Evolutionary conservation across 202 grass and related monocot genomes (phyloP).

Genomic region (Elaeis oleifera): DNA sequence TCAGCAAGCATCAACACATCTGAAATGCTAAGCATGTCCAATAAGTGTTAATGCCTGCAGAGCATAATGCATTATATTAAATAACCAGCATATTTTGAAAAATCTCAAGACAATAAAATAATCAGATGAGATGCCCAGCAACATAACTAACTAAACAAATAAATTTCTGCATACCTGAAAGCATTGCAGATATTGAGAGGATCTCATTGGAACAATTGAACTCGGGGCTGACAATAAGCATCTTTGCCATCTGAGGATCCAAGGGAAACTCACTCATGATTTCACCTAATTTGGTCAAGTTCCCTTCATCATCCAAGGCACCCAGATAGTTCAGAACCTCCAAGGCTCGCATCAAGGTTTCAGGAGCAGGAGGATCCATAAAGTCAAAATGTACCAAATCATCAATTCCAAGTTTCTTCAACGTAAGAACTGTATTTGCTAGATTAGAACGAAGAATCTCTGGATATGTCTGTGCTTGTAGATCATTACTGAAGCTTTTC

Average conservation of each 20-base stretch:
- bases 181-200: conserved; percentile 81
- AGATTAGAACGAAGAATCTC: conserved; percentile 89
- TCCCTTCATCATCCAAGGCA: conserved; percentile 84
- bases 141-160: neutral
- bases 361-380: conserved; percentile 89
- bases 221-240: conserved; percentile 86
- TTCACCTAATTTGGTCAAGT: conserved; percentile 76
- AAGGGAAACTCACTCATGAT: conserved; percentile 92
- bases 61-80: too few species aligned
- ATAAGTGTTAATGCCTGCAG: too few species aligned
- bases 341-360: conserved; percentile 81
- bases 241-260: conserved; percentile 93
- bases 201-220: conserved; percentile 99
- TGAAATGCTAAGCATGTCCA: too few species aligned
- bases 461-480: conserved; percentile 82
- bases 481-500: conserved; percentile 82
- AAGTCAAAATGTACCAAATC: conserved; percentile 96
- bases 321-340: conserved; percentile 89
- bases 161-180: conserved; percentile 51
- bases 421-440: conserved; percentile 74
- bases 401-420: conserved; percentile 95
- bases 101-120: conserved; percentile 2
- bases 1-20: too few species aligned
- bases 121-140: neutral
- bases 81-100: too few species aligned